phyloP scores from a whole-genome alignment of 2,329 filamentous ascomycete genomes.

The Xylaria sp. region DNA sequence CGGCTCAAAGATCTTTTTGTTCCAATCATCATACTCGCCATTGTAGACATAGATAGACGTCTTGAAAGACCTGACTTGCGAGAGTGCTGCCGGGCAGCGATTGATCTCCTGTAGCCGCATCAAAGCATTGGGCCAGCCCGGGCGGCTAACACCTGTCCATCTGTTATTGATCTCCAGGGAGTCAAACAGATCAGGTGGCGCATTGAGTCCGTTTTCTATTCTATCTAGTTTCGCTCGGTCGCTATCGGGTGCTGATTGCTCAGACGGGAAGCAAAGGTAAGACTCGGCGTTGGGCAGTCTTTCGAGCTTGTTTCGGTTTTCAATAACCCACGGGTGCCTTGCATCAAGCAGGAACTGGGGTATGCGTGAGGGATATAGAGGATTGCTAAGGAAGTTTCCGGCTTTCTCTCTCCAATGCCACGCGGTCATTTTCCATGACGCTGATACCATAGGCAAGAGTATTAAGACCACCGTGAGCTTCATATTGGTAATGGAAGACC shows the following conservation, averaged over 20 bases:
- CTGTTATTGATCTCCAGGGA: slow-evolving; percentile 22
- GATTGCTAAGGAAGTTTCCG: slow-evolving; percentile 11
- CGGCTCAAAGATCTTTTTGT: slow-evolving; percentile 9
- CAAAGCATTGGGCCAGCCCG: slow-evolving; percentile 22
- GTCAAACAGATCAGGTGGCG: slow-evolving; percentile 28
- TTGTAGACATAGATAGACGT: not conserved
- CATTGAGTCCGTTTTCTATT: not conserved
- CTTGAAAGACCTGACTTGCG: slow-evolving; percentile 27
- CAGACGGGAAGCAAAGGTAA: slow-evolving; percentile 17
- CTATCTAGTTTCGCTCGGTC: too few species aligned
- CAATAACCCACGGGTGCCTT: slow-evolving; percentile 21
- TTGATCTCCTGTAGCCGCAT: slow-evolving; percentile 10
- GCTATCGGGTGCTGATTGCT: not conserved
- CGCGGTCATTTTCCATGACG: not conserved
- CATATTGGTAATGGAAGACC: not conserved
- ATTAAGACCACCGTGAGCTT: not conserved
- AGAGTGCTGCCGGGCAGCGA: slow-evolving; percentile 22
- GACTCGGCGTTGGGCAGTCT: slow-evolving; percentile 16
- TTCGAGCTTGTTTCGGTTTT: slow-evolving; percentile 17
- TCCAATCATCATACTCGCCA: not conserved
- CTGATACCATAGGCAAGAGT: not conserved
- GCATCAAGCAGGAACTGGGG: slow-evolving; percentile 28
- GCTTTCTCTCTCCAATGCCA: slow-evolving; percentile 15
- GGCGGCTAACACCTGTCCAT: not conserved
- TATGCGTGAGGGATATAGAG: slow-evolving; percentile 16